phyloP scores from a whole-genome alignment of 306 rosid species.

The Lathyrus aphaca region DNA sequence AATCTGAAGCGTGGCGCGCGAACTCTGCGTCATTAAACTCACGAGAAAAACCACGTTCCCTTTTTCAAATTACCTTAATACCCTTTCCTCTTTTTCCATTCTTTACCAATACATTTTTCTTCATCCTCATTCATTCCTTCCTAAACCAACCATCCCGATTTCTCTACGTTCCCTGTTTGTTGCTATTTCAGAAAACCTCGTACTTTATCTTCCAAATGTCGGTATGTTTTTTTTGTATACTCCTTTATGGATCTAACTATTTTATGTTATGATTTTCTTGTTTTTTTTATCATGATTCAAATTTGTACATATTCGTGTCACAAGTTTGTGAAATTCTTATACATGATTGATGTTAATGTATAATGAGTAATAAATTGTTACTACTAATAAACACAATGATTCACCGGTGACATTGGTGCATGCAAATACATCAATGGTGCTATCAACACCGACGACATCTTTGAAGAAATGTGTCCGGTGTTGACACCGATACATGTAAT shows the following conservation, averaged over 20 bases:
- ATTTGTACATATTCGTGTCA: too few species aligned
- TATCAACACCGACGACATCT: too few species aligned
- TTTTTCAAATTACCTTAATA: background rate
- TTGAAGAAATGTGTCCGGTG: too few species aligned
- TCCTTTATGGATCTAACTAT: background rate
- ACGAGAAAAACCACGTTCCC: background rate
- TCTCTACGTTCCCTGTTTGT: background rate
- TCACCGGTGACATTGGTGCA: background rate
- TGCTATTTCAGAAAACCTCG: conserved; percentile 13
- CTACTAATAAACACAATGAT: background rate
- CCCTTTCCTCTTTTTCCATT: background rate
- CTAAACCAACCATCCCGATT: conserved; percentile 1
- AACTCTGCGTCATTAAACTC: background rate
- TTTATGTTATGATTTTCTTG: background rate
- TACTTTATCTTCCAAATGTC: conserved; percentile 44
- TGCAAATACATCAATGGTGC: background rate
- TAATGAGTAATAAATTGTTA: background rate
- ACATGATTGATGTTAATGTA: background rate
- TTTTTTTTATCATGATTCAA: background rate
- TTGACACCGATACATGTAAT: too few species aligned
- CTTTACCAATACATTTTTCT: background rate
- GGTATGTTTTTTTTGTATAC: conserved; percentile 44
- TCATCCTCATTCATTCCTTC: background rate
- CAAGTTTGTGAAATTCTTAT: too few species aligned
- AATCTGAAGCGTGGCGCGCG: background rate